Conservation (phyloP, 495 filamentous ascomycete species). For the Aspergillus heteromorphus region DNA sequence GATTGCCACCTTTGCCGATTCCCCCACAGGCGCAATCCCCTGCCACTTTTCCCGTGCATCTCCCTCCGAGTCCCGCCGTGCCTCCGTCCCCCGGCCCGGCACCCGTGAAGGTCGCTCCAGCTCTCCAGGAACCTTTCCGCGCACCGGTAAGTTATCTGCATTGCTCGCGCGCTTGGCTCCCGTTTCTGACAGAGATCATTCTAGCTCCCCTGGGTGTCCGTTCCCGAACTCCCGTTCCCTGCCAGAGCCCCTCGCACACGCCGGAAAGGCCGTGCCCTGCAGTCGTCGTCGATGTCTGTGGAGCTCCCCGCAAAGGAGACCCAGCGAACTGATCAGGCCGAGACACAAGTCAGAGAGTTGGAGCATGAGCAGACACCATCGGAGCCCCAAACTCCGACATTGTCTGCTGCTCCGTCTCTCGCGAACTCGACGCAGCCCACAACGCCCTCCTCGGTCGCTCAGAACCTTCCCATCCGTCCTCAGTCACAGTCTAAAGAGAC, state of each 20-base stretch:
- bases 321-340: conserved; percentile 17
- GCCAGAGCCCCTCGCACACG: conserved; percentile 36
- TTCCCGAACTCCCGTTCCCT: conserved; percentile 63
- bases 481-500: conserved; percentile 39
- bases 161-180: neutral
- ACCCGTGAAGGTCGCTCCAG: conserved; percentile 17
- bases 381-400: conserved; percentile 62
- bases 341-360: conserved; percentile 16
- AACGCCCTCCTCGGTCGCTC: conserved; percentile 56
- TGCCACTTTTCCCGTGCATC: conserved; percentile 22
- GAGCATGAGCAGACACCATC: conserved; percentile 36
- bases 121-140: conserved; percentile 45
- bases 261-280: conserved; percentile 34
- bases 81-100: conserved; percentile 29
- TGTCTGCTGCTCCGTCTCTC: conserved; percentile 63
- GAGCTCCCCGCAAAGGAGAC: conserved; percentile 47
- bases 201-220: conserved; percentile 80
- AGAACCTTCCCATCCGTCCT: conserved; percentile 24
- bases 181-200: conserved; percentile 6
- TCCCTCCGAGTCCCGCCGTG: conserved; percentile 23
- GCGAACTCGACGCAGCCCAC: conserved; percentile 63
- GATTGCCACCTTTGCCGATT: conserved; percentile 22
- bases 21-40: conserved; percentile 32
- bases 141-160: conserved; percentile 55
- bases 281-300: conserved; percentile 30